A percentile compares a stretch with the other conserved stretches of the same genome.
Conservation (phyloP, 2,329 filamentous ascomycete genomes). For the Talaromyces verruculosus region DNA sequence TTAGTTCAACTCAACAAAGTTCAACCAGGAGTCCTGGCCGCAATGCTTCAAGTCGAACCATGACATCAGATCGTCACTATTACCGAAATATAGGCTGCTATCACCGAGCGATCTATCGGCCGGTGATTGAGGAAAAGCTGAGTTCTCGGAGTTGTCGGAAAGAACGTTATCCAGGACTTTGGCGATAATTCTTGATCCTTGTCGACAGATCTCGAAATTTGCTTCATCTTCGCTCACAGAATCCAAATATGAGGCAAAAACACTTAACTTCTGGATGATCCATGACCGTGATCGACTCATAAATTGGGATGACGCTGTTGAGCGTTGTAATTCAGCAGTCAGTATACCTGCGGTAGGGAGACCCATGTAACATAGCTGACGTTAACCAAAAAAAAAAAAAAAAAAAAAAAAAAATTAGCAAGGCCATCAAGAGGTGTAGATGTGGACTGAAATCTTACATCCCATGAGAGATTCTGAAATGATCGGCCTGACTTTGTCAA, state of each 20-base stretch:
- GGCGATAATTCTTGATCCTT: not conserved
- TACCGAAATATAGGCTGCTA: not conserved
- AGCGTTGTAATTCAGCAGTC: conserved; percentile 2
- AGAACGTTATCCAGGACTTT: not conserved
- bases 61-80: not conserved
- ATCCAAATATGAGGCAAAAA: not conserved
- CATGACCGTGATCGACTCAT: not conserved
- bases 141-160: not conserved
- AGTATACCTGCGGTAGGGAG: conserved; percentile 17
- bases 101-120: not conserved
- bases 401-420: not conserved
- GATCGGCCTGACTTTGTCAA: not conserved
- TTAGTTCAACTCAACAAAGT: not conserved
- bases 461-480: not conserved
- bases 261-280: conserved; percentile 3
- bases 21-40: not conserved
- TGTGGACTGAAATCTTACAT: not conserved
- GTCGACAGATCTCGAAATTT: not conserved
- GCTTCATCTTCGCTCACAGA: not conserved
- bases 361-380: conserved; percentile 11
- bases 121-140: not conserved
- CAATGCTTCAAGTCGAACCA: not conserved
- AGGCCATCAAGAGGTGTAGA: not conserved
- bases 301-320: not conserved
- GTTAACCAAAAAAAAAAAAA: not conserved